A percentile compares a stretch with the other conserved stretches of the same genome.
Conservation (phyloP, 257 asterid genomes). For the Schizonepeta tenuifolia region DNA sequence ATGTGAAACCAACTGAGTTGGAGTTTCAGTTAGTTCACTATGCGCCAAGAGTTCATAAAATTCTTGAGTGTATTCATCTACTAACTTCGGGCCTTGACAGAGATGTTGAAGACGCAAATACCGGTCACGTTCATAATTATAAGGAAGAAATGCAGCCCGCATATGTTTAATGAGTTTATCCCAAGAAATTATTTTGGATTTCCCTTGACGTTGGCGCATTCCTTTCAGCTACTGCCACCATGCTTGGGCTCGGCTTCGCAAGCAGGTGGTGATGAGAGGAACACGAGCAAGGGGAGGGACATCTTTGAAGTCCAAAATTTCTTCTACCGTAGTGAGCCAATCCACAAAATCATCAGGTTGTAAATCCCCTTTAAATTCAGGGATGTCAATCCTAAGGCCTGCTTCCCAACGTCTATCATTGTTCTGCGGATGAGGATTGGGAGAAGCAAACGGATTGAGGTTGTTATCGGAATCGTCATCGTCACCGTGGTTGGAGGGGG, state of each 20-base stretch:
- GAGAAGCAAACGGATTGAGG: neutral
- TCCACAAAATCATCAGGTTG: neutral
- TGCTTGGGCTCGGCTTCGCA: neutral
- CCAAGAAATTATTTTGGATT: neutral
- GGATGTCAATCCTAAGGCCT: neutral
- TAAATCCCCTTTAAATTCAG: too few species aligned
- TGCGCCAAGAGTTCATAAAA: constrained; percentile 1
- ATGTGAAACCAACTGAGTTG: neutral
- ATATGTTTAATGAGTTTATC: neutral
- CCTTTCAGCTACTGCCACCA: constrained; percentile 1
- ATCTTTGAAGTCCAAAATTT: neutral
- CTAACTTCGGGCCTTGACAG: neutral
- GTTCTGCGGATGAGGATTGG: neutral
- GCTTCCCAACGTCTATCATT: neutral
- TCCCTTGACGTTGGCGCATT: neutral
- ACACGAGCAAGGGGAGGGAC: neutral
- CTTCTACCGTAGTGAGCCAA: neutral
- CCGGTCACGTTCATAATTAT: neutral
- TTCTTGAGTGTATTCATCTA: neutral
- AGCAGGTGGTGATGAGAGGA: neutral
- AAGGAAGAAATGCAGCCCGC: too few species aligned
- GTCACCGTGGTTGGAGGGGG: neutral
- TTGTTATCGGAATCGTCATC: neutral
- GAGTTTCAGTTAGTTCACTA: neutral
- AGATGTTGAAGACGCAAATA: neutral